Conservation (phyloP, 2,329 filamentous ascomycete species). For the Sclerotinia trifoliorum region DNA sequence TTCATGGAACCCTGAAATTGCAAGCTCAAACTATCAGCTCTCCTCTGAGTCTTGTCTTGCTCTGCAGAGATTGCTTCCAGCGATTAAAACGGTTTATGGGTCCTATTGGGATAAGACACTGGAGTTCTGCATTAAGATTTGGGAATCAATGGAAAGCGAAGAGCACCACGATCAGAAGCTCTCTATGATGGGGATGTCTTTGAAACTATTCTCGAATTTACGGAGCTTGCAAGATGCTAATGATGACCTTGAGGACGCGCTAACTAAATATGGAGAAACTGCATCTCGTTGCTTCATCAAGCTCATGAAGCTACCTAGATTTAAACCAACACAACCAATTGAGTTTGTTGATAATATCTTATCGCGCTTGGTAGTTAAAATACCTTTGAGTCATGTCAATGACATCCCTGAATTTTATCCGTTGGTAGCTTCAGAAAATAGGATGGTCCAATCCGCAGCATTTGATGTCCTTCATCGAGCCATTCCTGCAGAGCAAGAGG, state of each 20-base stretch:
- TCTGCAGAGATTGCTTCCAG: constrained; percentile 63
- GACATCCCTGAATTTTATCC: constrained; percentile 70
- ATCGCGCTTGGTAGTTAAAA: constrained; percentile 63
- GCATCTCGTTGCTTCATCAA: constrained; percentile 60
- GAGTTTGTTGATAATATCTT: constrained; percentile 75
- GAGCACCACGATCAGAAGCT: constrained; percentile 50
- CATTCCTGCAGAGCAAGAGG: constrained; percentile 75
- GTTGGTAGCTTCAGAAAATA: constrained; percentile 72
- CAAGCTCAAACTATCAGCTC: constrained; percentile 47
- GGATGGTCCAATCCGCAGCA: constrained; percentile 73
- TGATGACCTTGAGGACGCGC: constrained; percentile 78
- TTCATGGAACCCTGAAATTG: constrained; percentile 61
- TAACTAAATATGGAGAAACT: constrained; percentile 57
- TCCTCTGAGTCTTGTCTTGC: constrained; percentile 54
- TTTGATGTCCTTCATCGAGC: constrained; percentile 77
- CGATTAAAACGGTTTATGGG: constrained; percentile 80
- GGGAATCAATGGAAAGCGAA: constrained; percentile 48
- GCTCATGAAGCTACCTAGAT: constrained; percentile 57
- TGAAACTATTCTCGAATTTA: constrained; percentile 67
- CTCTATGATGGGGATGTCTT: constrained; percentile 66
- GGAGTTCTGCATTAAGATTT: constrained; percentile 57
- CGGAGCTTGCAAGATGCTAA: constrained; percentile 69
- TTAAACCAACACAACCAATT: constrained; percentile 58
- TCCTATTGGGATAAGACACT: constrained; percentile 75
- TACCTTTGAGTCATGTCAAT: constrained; percentile 60